These are phyloP conservation scores for Chrysoporthe deuterocubensis DNA, from an alignment of 2,329 filamentous ascomycete species.

Conservation along the genomic window DNA sequence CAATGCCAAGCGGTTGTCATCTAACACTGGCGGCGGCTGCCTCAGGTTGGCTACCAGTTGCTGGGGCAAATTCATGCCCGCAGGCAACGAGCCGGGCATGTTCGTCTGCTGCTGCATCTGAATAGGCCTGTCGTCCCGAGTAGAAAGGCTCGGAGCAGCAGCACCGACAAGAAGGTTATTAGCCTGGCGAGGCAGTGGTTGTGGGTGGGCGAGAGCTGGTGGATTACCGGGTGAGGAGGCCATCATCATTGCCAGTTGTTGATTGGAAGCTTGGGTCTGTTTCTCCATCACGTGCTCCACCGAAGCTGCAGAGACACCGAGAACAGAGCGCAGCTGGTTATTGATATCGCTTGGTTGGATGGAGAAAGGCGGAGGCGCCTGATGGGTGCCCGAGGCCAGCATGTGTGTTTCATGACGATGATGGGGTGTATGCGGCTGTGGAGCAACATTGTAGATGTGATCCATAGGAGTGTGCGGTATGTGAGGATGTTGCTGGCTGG, in stretches of 20 bases:
- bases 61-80: conserved; percentile 17
- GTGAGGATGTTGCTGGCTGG: conserved; percentile 28
- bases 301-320: conserved; percentile 31
- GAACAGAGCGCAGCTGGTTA: conserved; percentile 31
- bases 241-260: conserved; percentile 20
- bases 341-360: conserved; percentile 47
- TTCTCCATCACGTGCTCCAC: conserved; percentile 21
- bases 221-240: background rate
- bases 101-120: conserved; percentile 25
- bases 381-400: conserved; percentile 49
- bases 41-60: conserved; percentile 14
- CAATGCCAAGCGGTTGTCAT: conserved; percentile 48
- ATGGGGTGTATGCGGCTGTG: conserved; percentile 62
- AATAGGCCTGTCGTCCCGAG: conserved; percentile 12
- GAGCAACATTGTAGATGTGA: conserved; percentile 52
- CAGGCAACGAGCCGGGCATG: conserved; percentile 10
- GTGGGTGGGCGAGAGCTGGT: conserved; percentile 15
- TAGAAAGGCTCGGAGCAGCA: background rate
- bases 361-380: conserved; percentile 54
- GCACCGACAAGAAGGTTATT: conserved; percentile 21
- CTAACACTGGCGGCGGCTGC: conserved; percentile 39
- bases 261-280: conserved; percentile 7
- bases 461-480: conserved; percentile 59
- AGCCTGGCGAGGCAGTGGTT: conserved; percentile 25
- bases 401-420: conserved; percentile 56